Base-by-base conservation (phyloP, 129 eudicot species). In the Ambrosia trifida region DNA sequence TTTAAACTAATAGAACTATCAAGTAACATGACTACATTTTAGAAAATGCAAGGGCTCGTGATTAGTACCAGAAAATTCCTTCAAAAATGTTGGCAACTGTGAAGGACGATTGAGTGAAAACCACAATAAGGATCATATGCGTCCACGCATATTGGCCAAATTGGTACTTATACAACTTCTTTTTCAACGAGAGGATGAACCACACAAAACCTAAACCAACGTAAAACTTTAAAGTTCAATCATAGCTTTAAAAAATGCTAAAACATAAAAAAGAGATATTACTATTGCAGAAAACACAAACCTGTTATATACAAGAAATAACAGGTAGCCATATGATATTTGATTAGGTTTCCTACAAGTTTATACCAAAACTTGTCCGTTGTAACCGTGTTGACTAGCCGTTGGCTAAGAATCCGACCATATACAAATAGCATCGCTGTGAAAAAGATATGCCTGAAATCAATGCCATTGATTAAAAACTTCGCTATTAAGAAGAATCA, bases 61-160 rank as follows among this genome's bases (percentile, higher is more conserved):
- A 31, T 59, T 59, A 50, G 78, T 85, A 91, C 97, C 97, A 91
- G 80, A 91, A 88, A 19, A 91, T 86, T 73, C 97, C 97, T 80
- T 88, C 97, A 72, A 91, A 91, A 41, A 91, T 91, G 83, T 91
- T 91, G 74, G 92, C 97, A 24, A 91, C 97, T 24, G 97, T 88
- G 75, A 91, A 91, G 11, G 97, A 80, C 10, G 97, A 91, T 64
- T 91, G 97, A 4, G 96, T 84, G 69, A 91, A 91, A 30, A 91
- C 96, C 80, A 91, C 97, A 78, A 91, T 88, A 35, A 91, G 85
- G 61, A 91, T 91, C 97, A 91, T 91, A 57, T 91, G 97, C 4
- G 95, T 91, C 97, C 97, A 91, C 49, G 97, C 97, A 82, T 83
- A 91, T 49, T 91, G 97, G 67, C 97, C 87, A 82, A 91, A 91